Percentiles rank a stretch among this genome's conserved stretches.
These are phyloP conservation scores for Teunomyces pallodes DNA, from an alignment of 805 yeast species.

Conservation along the genomic window DNA sequence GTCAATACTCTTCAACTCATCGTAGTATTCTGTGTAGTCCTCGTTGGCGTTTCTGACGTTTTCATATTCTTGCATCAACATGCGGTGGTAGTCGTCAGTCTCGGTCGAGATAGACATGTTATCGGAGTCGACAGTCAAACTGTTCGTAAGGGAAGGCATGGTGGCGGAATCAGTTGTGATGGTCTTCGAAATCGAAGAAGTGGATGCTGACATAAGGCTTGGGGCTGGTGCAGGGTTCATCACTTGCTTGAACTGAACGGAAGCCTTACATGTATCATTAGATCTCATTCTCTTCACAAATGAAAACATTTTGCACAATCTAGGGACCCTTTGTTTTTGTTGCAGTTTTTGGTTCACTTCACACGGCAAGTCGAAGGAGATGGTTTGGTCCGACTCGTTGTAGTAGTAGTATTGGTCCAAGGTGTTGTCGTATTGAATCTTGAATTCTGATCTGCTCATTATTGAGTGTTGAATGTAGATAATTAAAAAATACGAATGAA, in stretches of 20 bases:
- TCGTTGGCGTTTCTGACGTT: constrained; percentile 19
- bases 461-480: too few relatives aligned
- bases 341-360: constrained; percentile 7
- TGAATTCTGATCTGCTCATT: constrained; percentile 4
- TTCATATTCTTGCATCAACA: not conserved
- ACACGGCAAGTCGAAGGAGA: constrained; percentile 14
- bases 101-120: not conserved
- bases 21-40: constrained; percentile 22
- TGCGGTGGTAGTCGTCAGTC: not conserved
- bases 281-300: not conserved
- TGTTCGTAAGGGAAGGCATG: constrained; percentile 1
- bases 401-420: constrained; percentile 13
- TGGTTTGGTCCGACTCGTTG: constrained; percentile 9
- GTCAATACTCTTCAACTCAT: constrained; percentile 11
- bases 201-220: not conserved
- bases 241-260: not conserved
- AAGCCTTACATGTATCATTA: not conserved
- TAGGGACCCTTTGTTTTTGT: not conserved
- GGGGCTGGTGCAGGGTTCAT: not conserved
- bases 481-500: not conserved
- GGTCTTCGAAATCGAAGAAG: not conserved
- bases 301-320: not conserved
- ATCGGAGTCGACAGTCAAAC: not conserved
- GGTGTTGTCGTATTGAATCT: constrained; percentile 12
- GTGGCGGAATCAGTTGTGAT: not conserved